These are phyloP conservation scores for Cymbopogon flexuosus DNA, from an alignment of 202 grass and related monocot genomes.

Conservation along the genomic window DNA sequence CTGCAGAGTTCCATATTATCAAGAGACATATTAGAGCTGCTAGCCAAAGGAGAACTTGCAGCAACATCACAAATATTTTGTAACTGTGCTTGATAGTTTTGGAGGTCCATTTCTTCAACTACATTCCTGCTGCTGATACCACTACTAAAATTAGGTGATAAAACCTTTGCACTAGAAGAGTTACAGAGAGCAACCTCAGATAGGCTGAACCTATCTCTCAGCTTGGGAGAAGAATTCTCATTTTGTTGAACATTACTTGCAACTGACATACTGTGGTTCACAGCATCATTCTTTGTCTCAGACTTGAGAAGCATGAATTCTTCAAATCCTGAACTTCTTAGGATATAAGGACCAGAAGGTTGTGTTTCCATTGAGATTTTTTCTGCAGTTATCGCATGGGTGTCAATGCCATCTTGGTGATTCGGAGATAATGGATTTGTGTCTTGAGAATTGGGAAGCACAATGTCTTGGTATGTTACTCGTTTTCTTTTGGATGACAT, in stretches of 20 bases:
- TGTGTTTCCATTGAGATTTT: constrained; percentile 28
- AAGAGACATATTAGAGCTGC: constrained; percentile 17
- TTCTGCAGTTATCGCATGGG: constrained; percentile 12
- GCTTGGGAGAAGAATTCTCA: constrained; percentile 51
- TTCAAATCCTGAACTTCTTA: constrained; percentile 39
- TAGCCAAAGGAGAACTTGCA: constrained; percentile 24
- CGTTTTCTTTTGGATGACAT: constrained; percentile 52
- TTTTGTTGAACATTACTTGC: constrained; percentile 28
- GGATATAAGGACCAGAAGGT: constrained; percentile 27
- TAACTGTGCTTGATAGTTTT: constrained; percentile 26
- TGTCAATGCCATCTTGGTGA: constrained; percentile 13
- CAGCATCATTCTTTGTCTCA: constrained; percentile 4
- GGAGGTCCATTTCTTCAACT: constrained; percentile 4
- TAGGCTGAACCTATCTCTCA: constrained; percentile 32
- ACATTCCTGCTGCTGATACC: constrained; percentile 10
- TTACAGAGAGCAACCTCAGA: constrained; percentile 38
- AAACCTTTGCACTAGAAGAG: constrained; percentile 38
- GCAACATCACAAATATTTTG: constrained; percentile 24
- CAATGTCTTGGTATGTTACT: constrained; percentile 16
- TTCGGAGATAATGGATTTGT: constrained; percentile 29
- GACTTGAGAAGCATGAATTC: constrained; percentile 19
- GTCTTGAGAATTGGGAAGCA: constrained; percentile 28
- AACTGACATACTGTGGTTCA: no score
- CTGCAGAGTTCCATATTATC: constrained; percentile 22
- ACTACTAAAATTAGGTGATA: neutral